Evolutionary conservation across 352 stramenopile genomes (phyloP).

Genomic region (Pythium grandisporangium): DNA sequence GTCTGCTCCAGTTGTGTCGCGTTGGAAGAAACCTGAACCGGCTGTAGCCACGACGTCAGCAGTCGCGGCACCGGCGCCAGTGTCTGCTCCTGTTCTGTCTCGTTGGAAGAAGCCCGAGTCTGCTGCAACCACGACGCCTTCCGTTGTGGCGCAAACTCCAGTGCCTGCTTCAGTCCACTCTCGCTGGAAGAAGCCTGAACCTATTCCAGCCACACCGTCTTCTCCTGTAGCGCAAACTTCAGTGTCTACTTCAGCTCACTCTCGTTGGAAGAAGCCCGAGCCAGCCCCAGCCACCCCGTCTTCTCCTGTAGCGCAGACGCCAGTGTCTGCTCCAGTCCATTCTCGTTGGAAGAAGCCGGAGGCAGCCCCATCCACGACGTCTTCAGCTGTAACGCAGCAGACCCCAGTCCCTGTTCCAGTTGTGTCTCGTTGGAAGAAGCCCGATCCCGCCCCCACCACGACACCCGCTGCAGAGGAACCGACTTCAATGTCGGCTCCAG

Average conservation of each 20-base stretch:
- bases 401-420: neutral
- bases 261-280: neutral
- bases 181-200: constrained; percentile 1
- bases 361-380: too few species aligned
- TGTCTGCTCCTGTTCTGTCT: constrained; percentile 1
- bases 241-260: neutral
- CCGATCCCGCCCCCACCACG: neutral
- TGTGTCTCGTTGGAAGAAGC: neutral
- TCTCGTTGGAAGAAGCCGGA: neutral
- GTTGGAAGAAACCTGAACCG: neutral
- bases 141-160: neutral
- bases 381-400: neutral
- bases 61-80: neutral
- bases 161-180: neutral
- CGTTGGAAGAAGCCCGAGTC: neutral
- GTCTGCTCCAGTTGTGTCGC: neutral
- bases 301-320: neutral
- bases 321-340: neutral
- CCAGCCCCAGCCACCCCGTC: too few species aligned
- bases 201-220: neutral
- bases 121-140: neutral
- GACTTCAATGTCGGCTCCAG: neutral
- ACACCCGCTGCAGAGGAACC: neutral
- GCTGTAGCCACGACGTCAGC: neutral
- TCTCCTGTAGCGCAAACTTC: neutral